These are phyloP conservation scores for Populus tomentosa DNA, from an alignment of 441 rosid genomes.

Conservation along the genomic window DNA sequence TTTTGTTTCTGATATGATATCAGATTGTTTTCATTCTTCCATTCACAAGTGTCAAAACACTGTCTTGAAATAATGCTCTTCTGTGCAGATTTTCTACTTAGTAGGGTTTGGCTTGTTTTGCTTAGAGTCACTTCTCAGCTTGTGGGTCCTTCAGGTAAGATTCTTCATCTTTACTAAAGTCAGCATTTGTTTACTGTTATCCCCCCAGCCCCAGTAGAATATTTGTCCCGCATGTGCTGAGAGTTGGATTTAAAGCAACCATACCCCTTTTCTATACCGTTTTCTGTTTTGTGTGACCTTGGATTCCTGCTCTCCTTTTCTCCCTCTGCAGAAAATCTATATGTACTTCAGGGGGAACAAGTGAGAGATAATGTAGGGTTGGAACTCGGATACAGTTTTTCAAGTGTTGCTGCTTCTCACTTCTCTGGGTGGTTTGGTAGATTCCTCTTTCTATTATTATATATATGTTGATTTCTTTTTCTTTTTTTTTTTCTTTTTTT, in stretches of 20 bases:
- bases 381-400: background rate
- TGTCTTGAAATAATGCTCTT: background rate
- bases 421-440: slow-evolving; percentile 10
- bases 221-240: background rate
- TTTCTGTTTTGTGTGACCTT: background rate
- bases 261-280: background rate
- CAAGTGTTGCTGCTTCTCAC: slow-evolving; percentile 7
- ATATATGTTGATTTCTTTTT: slow-evolving; percentile 8
- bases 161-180: background rate
- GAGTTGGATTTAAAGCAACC: background rate
- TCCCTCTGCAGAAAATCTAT: slow-evolving; percentile 67
- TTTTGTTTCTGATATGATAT: background rate
- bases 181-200: background rate
- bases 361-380: slow-evolving; percentile 29
- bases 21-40: background rate
- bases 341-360: slow-evolving; percentile 76
- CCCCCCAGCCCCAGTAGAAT: background rate
- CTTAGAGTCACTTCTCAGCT: slow-evolving; percentile 75
- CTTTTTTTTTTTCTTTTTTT: too few species aligned
- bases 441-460: slow-evolving; percentile 15
- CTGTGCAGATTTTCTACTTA: slow-evolving; percentile 77
- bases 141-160: slow-evolving; percentile 95
- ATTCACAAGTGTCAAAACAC: background rate
- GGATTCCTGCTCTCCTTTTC: background rate
- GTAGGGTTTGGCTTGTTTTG: slow-evolving; percentile 80